Evolutionary conservation across 2,329 filamentous ascomycete genomes (phyloP).

Genomic region (Exophiala spinifera): DNA sequence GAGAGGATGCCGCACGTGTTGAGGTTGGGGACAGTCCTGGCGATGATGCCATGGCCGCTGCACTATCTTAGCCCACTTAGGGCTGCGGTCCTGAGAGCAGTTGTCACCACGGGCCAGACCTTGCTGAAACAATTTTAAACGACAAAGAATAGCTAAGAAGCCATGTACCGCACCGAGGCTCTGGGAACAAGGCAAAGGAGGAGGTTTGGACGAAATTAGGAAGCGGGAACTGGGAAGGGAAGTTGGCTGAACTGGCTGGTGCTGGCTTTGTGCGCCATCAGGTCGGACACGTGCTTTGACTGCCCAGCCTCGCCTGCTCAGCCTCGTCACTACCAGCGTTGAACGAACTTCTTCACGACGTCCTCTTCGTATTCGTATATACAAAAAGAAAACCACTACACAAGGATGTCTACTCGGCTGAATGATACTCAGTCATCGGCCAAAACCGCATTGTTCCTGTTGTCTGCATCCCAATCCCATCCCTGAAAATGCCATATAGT

Average conservation of each 20-base stretch:
- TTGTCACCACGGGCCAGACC: no score
- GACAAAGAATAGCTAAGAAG: no score
- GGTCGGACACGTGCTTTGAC: neutral
- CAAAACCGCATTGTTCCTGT: neutral
- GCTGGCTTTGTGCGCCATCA: neutral
- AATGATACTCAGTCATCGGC: neutral
- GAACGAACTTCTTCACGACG: neutral
- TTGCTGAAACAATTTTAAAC: no score
- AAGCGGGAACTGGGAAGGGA: neutral
- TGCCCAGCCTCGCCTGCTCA: neutral
- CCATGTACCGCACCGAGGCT: no score
- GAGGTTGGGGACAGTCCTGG: conserved; percentile 5
- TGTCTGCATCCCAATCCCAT: neutral
- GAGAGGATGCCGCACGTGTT: conserved; percentile 5
- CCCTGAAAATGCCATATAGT: conserved; percentile 17
- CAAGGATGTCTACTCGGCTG: neutral
- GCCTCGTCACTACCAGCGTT: neutral
- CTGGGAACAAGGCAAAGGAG: no score
- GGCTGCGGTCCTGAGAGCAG: neutral
- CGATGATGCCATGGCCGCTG: conserved; percentile 17
- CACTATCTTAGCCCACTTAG: neutral
- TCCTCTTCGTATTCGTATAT: neutral
- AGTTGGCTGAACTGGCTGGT: neutral
- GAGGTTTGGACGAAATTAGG: neutral
- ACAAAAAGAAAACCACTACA: neutral